Evolutionary conservation across 371 early-diverging fungal species (phyloP), one percentile per base, ranked within the genome.

Genomic region (Neoconidiobolus thromboides): DNA sequence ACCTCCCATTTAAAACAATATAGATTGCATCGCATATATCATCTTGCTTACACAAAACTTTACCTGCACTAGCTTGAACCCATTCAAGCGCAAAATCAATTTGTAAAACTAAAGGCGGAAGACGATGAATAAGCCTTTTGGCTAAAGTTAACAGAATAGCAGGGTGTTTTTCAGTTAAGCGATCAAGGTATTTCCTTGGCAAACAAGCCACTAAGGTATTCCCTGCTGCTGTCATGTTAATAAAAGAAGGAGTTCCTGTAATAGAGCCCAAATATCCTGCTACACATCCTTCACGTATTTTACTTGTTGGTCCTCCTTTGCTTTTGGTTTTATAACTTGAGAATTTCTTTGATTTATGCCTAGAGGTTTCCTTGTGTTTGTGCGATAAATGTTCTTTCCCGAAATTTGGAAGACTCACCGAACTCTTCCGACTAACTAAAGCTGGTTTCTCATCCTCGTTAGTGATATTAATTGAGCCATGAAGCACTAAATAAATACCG

Each of bases 71-170:
- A 6, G 89, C 84, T 60, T 93, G 91, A 69, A 83, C 81, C 98
- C 98, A 97, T 64, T 96, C 98, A 61, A 96, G 70, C 0, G 98
- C 93, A 46, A 89, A 83, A 71, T 96, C 96, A 49, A 97, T 82
- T 65, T 93, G 89, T 54, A 92, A 74, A 15, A 87, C 80, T 69
- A 91, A 72, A 1, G 93, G 88, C 2, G 93, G 85, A 26, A 95
- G 71, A 60, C 81, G 74, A 6, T 76, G 72, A 9, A 91, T 81
- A 15, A 97, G 76, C 37, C 94, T 81, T 59, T 90, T 86, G 0
- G 96, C 93, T 26, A 97, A 76, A 15, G 85, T 85, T 57, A 93
- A 71, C 62, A 93, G 72, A 1, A 89, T 76, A 0, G 71, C 75
- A 1, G 96, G 96, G 64, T 86, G 80, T 43, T 77, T 73, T 61